phyloP scores from a whole-genome alignment of 768 basidiomycete species.

The Mycena haematopus region DNA sequence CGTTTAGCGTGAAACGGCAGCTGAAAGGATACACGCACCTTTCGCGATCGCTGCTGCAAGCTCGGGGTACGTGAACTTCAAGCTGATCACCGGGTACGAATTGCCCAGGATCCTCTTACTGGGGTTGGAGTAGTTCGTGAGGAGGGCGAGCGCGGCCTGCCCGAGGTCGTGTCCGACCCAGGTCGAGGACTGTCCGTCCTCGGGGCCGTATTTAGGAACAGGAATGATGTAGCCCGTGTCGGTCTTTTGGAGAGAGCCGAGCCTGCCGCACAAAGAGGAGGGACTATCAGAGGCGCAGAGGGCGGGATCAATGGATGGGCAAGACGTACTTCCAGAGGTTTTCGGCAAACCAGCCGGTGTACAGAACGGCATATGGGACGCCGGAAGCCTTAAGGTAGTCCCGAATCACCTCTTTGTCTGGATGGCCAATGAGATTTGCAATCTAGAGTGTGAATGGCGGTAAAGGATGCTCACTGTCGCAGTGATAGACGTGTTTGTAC shows the following conservation, averaged over 20 bases:
- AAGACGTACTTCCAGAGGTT: not conserved
- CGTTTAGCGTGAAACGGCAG: not conserved
- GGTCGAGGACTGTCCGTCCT: slow-evolving; percentile 18
- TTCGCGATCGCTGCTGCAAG: slow-evolving; percentile 26
- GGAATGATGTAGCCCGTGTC: slow-evolving; percentile 20
- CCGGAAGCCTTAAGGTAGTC: not conserved
- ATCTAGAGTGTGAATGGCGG: not conserved
- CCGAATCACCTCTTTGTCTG: not conserved
- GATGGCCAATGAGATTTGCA: not conserved
- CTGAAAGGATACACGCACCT: slow-evolving; percentile 7
- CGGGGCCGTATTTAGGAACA: slow-evolving; percentile 9
- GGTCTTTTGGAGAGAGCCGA: slow-evolving; percentile 17
- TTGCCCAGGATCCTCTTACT: slow-evolving; percentile 19
- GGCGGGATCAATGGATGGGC: too few species aligned
- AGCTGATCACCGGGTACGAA: slow-evolving; percentile 23
- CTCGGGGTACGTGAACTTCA: slow-evolving; percentile 26
- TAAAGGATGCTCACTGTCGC: not conserved
- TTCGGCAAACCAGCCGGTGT: not conserved
- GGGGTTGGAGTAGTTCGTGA: slow-evolving; percentile 23
- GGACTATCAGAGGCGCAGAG: too few species aligned
- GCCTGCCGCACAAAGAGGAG: not conserved
- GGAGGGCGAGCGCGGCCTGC: slow-evolving; percentile 20
- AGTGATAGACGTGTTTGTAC: not conserved
- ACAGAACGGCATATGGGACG: not conserved
- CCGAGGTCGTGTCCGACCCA: slow-evolving; percentile 29